A percentile compares a stretch with the other conserved stretches of the same genome.
These are phyloP conservation scores for Tylopilus sp. DNA, from an alignment of 1,284 basidiomycete genomes.

Conservation along the genomic window DNA sequence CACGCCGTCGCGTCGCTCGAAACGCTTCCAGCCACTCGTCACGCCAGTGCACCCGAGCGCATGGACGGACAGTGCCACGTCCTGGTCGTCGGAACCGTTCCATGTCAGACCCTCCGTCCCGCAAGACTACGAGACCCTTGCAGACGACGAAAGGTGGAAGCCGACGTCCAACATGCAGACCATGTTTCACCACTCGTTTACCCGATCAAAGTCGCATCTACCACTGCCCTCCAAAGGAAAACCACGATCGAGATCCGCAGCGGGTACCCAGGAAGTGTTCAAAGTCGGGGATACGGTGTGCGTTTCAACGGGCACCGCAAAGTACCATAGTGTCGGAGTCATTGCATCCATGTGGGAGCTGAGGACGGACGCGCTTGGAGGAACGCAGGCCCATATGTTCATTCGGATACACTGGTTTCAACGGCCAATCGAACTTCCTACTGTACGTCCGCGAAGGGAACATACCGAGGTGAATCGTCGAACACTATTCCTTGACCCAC, in stretches of 20 bases:
- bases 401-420: slow-evolving; percentile 72
- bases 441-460: slow-evolving; percentile 54
- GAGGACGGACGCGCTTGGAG: slow-evolving; percentile 28
- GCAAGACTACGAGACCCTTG: slow-evolving; percentile 36
- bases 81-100: slow-evolving; percentile 45
- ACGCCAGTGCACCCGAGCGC: slow-evolving; percentile 37
- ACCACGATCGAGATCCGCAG: slow-evolving; percentile 22
- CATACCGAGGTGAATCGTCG: slow-evolving; percentile 49
- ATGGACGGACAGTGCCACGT: slow-evolving; percentile 31
- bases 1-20: slow-evolving; percentile 47
- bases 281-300: slow-evolving; percentile 63
- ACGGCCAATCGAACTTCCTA: slow-evolving; percentile 58
- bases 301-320: slow-evolving; percentile 52
- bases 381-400: slow-evolving; percentile 39
- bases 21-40: slow-evolving; percentile 52
- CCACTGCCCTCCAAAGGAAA: slow-evolving; percentile 27
- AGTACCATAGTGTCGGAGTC: slow-evolving; percentile 59
- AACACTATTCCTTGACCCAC: neutral
- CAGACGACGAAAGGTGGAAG: slow-evolving; percentile 35
- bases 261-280: slow-evolving; percentile 38
- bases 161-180: slow-evolving; percentile 22
- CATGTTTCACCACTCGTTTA: slow-evolving; percentile 35
- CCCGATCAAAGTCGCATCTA: slow-evolving; percentile 19
- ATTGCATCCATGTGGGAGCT: slow-evolving; percentile 68
- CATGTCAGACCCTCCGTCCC: slow-evolving; percentile 38